Percentiles rank a stretch among this genome's conserved stretches.
phyloP scores from a whole-genome alignment of 148 eudicot species.

The Heliosperma pusillum region DNA sequence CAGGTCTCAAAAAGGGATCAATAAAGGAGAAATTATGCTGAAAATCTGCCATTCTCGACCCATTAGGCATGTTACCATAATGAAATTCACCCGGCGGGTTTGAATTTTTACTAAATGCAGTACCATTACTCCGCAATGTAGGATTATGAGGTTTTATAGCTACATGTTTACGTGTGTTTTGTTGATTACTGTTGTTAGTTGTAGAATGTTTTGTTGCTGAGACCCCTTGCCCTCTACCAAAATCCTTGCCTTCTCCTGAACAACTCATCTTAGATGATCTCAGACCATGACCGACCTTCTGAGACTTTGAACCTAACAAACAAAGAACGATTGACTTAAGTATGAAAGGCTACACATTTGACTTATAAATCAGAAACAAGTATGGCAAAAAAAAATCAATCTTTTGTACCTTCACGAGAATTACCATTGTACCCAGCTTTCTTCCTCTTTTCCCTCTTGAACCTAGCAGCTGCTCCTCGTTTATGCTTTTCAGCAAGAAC shows the following conservation, averaged over 20 bases:
- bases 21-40: constrained; percentile 12
- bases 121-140: constrained; percentile 11
- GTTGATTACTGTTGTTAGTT: constrained; percentile 3
- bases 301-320: constrained; percentile 40
- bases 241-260: constrained; percentile 25
- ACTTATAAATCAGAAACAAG: constrained; percentile 7
- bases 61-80: constrained; percentile 21
- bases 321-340: not conserved
- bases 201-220: constrained; percentile 15
- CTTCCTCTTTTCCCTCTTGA: constrained; percentile 41
- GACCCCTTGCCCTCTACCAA: constrained; percentile 18
- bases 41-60: not conserved
- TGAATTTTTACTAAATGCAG: constrained; percentile 31
- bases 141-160: constrained; percentile 23
- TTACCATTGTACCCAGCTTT: constrained; percentile 18
- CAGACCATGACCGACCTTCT: constrained; percentile 27
- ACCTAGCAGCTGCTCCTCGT: constrained; percentile 71
- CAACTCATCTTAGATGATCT: constrained; percentile 31
- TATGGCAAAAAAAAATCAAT: constrained; percentile 5
- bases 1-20: constrained; percentile 8
- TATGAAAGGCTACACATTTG: constrained; percentile 1
- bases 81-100: constrained; percentile 18
- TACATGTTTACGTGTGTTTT: constrained; percentile 14
- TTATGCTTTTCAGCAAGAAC: constrained; percentile 81
- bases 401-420: constrained; percentile 30